Evolutionary conservation across 1,139 yeast species (phyloP), one percentile per base, ranked within the genome.

Genomic region (Suhomyces coccinellae): DNA sequence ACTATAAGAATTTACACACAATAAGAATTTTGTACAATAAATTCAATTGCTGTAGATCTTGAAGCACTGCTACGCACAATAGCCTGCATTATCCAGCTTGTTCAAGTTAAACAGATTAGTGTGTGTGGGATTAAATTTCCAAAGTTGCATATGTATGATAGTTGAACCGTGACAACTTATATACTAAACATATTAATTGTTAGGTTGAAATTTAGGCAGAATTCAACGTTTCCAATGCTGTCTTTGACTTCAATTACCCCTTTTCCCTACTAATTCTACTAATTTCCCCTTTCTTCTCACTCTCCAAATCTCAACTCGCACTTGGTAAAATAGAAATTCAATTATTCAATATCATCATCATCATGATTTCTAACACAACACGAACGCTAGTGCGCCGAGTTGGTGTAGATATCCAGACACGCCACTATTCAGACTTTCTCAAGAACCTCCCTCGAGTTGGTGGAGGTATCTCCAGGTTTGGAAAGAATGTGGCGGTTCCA

Each of bases 361-460:
- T 8, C 12, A 34, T 34, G 36, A n/a, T 34, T 15, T 22, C 36
- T 22, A 31, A n/a, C 30, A 20, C 39, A n/a, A 34, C 39, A 20
- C 36, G 41, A 16, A 20, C 37, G n/a, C 12, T 28, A 32, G n/a
- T 24, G n/a, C 16, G 32, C 17, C 22, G 37, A 10, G 14, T 17
- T 26, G 20, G 33, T 20, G 17, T 28, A n/a, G 33, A 13, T 6
- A 6, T n/a, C 7, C 46, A 26, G 24, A 20, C 14, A 8, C 44
- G 59, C 26, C 43, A 40, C 16, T 62, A 62, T 41, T 57, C 65
- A 7, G 62, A 56, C 43, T 53, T 61, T 31, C 49, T 63, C 29
- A 56, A 54, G 40, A 59, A 54, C 36, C 52, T 62, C 34, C 66
- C 66, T n/a, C 55, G 59, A 41, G 58, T 55, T 10, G 65, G 63